Evolutionary conservation across 305 asterid species (phyloP), one percentile per base, ranked within the genome.

Genomic region (Fraxinus albicans): DNA sequence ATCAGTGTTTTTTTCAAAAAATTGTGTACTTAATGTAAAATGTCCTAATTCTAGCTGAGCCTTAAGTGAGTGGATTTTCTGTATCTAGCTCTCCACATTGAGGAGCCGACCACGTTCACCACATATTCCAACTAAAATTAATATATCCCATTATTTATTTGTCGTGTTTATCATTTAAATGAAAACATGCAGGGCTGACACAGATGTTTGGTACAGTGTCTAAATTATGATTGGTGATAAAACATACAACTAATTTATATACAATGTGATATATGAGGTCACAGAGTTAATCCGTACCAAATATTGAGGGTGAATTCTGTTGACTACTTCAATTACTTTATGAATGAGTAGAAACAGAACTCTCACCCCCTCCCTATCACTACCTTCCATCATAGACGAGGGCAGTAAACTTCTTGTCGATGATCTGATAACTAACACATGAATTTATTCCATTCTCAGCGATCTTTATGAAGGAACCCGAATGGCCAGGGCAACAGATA

Each of bases 401-500:
- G 31, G 73, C 73, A 6, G 4, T 58, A 65, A 65, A 65, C 21
- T 70, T 29, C 76, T 70, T 70, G 40, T 27, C 0, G 23, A 70
- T 29, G 23, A 70, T 69, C 74, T 58, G 78, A 13, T 31, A 70
- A 17, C 60, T 80, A 35, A 77, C 78, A 33, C 34, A 27, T 12
- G 47, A 29, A 31, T 85, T 36, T 36, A 36, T 81, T 79, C 81
- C 65, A 88, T 89, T 82, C 75, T 76, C 93, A 95, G 99, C 76
- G 99, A 95, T 91, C 96, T 95, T 73, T 95, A 95, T 88, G 98
- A 95, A 90, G 99, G 98, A 84, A 90, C 96, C 83, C 91, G 98
- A 67, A 90, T 88, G 93, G 97, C 99, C 34, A 91, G 86, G 89
- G 85, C 77, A 74, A 77, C 92, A 4, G 99, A 96, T 90, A 83